These are phyloP conservation scores for Helotiales sp. DNA, from an alignment of 2,329 filamentous ascomycete genomes.

Conservation along the genomic window DNA sequence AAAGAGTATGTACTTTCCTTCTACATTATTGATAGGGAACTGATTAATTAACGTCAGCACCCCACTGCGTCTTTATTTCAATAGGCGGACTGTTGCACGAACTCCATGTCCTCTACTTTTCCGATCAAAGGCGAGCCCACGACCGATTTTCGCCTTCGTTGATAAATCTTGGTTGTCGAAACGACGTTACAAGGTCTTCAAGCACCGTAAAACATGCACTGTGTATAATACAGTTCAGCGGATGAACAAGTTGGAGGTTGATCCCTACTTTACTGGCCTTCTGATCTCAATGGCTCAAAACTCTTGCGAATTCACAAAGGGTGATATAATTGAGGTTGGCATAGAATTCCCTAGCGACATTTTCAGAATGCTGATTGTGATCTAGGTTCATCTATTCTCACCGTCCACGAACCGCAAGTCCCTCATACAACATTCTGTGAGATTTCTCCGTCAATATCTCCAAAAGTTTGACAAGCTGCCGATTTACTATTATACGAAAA, in stretches of 20 bases:
- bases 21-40: neutral
- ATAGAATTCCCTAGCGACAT: neutral
- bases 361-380: neutral
- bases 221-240: neutral
- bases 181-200: neutral
- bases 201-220: neutral
- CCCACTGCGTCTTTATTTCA: slow-evolving; percentile 6
- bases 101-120: neutral
- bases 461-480: neutral
- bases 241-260: neutral
- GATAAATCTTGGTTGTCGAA: neutral
- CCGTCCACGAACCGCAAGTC: neutral
- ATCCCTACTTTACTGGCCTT: neutral
- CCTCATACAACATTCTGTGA: neutral
- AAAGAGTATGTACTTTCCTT: slow-evolving; percentile 8
- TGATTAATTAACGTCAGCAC: neutral
- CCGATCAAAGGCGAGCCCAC: neutral
- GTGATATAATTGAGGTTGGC: neutral
- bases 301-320: neutral
- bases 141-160: neutral
- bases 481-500: neutral
- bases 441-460: neutral
- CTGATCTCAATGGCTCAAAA: neutral
- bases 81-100: neutral
- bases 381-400: neutral